These are phyloP conservation scores for Penicillium pulvis DNA, from an alignment of 495 filamentous ascomycete species.

Conservation along the genomic window DNA sequence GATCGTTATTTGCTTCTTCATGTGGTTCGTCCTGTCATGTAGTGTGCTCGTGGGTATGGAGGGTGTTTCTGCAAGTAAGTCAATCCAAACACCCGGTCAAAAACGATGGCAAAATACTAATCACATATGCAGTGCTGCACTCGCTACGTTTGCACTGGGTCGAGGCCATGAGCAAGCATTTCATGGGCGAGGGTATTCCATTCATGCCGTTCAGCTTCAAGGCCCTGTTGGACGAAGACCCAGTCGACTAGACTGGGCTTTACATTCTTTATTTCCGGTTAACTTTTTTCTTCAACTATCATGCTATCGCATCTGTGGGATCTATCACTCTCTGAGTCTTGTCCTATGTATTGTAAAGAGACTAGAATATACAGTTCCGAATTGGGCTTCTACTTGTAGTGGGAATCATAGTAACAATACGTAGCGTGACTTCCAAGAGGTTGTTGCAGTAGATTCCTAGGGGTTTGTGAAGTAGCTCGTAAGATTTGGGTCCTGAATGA, in stretches of 20 bases:
- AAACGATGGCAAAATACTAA: constrained; percentile 5
- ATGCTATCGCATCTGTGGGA: background rate
- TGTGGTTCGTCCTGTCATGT: constrained; percentile 86
- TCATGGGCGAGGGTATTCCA: constrained; percentile 89
- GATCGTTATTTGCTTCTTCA: constrained; percentile 74
- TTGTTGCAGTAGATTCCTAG: background rate
- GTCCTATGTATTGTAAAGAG: background rate
- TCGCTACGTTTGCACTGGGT: constrained; percentile 97
- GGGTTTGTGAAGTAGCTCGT: background rate
- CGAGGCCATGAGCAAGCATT: constrained; percentile 99
- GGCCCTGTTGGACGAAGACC: constrained; percentile 82
- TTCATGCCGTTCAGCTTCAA: constrained; percentile 94
- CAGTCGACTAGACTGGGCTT: constrained; percentile 47
- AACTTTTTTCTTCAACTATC: constrained; percentile 5
- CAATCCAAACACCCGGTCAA: background rate
- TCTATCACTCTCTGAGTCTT: background rate
- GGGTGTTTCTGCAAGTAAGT: constrained; percentile 69
- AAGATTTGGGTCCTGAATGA: background rate
- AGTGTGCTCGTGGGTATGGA: constrained; percentile 80
- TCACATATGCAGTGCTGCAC: constrained; percentile 64
- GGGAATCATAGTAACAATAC: background rate
- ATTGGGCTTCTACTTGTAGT: background rate
- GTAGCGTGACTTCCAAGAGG: background rate
- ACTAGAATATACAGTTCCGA: constrained; percentile 1
- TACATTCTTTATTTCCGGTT: constrained; percentile 16